phyloP scores from a whole-genome alignment of 1,284 basidiomycete species.

The Leccinum pseudoinsigne region DNA sequence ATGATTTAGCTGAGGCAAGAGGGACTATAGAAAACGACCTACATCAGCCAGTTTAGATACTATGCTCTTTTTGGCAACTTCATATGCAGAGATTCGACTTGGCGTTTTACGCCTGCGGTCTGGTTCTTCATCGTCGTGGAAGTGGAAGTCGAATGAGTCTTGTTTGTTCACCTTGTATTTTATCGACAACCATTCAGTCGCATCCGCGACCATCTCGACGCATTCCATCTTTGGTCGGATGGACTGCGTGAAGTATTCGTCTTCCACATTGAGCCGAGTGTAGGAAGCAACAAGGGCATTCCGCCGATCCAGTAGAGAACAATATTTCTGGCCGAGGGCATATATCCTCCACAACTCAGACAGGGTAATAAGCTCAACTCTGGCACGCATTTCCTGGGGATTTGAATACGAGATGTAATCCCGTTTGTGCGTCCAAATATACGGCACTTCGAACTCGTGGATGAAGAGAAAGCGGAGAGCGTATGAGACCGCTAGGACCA shows the following conservation, averaged over 20 bases:
- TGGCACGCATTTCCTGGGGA: constrained; percentile 50
- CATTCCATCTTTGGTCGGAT: constrained; percentile 64
- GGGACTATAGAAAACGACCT: constrained; percentile 20
- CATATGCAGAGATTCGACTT: constrained; percentile 85
- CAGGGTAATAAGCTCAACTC: constrained; percentile 70
- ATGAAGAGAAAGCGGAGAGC: constrained; percentile 87
- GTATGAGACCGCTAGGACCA: constrained; percentile 80
- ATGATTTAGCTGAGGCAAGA: constrained; percentile 16
- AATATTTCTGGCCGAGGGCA: constrained; percentile 81
- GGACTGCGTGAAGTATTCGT: constrained; percentile 74
- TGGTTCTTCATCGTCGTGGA: constrained; percentile 66
- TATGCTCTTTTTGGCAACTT: constrained; percentile 79
- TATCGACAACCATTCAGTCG: constrained; percentile 89
- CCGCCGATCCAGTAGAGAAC: constrained; percentile 78
- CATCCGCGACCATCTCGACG: constrained; percentile 90
- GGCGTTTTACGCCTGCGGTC: constrained; percentile 81
- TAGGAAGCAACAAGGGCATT: constrained; percentile 66
- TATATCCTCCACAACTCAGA: constrained; percentile 90
- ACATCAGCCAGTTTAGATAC: constrained; percentile 79
- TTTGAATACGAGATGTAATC: constrained; percentile 88
- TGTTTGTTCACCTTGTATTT: constrained; percentile 81
- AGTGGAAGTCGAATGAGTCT: constrained; percentile 58
- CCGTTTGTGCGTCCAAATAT: constrained; percentile 92
- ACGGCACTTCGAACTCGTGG: constrained; percentile 91
- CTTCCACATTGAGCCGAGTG: constrained; percentile 57